Conservation (phyloP, 1,139 yeast species). For the Torulaspora pretoriensis region DNA sequence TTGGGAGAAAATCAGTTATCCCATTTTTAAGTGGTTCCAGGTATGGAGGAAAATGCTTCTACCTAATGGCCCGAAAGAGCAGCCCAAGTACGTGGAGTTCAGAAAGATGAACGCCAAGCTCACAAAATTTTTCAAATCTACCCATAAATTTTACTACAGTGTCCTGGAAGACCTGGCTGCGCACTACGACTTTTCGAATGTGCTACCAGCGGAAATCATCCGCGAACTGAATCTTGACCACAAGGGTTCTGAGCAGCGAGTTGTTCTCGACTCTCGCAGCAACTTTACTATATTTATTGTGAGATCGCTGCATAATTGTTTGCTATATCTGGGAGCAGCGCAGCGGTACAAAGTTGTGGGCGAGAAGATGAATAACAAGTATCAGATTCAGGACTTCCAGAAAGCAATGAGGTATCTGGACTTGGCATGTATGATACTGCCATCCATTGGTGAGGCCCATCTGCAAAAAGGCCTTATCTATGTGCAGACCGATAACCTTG, state of each 20-base stretch:
- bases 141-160: conserved; percentile 45
- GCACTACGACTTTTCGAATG: conserved; percentile 16
- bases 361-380: conserved; percentile 44
- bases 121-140: conserved; percentile 45
- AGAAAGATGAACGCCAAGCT: conserved; percentile 53
- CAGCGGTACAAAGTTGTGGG: conserved; percentile 51
- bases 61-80: conserved; percentile 22
- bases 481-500: conserved; percentile 40
- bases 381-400: conserved; percentile 40
- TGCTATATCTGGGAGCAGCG: conserved; percentile 56
- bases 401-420: conserved; percentile 49
- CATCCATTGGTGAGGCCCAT: conserved; percentile 64
- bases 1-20: conserved; percentile 64
- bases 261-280: conserved; percentile 25
- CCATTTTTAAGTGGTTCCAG: conserved; percentile 51
- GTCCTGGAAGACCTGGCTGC: conserved; percentile 34
- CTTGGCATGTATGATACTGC: conserved; percentile 51
- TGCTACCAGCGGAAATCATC: conserved; percentile 22
- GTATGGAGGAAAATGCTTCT: conserved; percentile 27
- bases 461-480: conserved; percentile 57
- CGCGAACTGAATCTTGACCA: conserved; percentile 24
- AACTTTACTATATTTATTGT: conserved; percentile 41
- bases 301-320: conserved; percentile 50
- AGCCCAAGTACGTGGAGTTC: conserved; percentile 47
- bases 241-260: conserved; percentile 12